phyloP scores from a whole-genome alignment of 1,284 basidiomycete species.

The Ustanciosporium gigantosporum region DNA sequence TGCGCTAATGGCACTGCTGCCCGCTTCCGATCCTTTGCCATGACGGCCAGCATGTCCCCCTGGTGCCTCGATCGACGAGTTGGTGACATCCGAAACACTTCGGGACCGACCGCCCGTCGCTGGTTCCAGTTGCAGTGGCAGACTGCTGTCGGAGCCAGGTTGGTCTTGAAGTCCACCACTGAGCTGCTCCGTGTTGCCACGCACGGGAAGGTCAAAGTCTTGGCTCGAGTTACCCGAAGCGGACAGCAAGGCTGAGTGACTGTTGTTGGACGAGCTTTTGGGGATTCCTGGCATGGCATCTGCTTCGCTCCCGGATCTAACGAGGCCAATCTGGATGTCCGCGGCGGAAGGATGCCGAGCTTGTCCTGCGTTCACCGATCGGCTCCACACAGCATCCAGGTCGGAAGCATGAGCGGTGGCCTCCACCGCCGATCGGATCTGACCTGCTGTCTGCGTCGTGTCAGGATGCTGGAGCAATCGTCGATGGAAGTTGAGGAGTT shows the following conservation, averaged over 20 bases:
- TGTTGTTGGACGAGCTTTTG: constrained; percentile 5
- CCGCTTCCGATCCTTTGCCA: neutral
- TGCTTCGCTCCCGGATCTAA: neutral
- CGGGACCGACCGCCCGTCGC: constrained; percentile 11
- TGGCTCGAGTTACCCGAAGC: constrained; percentile 24
- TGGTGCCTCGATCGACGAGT: constrained; percentile 13
- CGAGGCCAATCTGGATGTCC: neutral
- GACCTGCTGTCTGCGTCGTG: constrained; percentile 39
- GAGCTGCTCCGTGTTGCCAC: neutral
- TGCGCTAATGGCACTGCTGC: constrained; percentile 3
- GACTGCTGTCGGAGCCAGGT: constrained; percentile 25
- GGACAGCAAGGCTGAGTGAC: constrained; percentile 2
- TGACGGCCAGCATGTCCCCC: neutral
- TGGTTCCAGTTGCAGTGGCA: constrained; percentile 8
- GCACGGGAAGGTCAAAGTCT: constrained; percentile 6
- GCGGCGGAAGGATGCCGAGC: constrained; percentile 4
- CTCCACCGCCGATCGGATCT: constrained; percentile 33
- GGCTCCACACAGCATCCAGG: constrained; percentile 52
- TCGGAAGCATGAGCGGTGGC: constrained; percentile 33
- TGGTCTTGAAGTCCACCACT: constrained; percentile 2
- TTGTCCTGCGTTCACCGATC: constrained; percentile 38
- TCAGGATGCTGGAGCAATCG: constrained; percentile 37
- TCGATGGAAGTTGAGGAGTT: constrained; percentile 35
- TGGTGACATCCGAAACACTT: constrained; percentile 33
- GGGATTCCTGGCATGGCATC: neutral